phyloP scores from a whole-genome alignment of 2,329 filamentous ascomycete species.

The Aspergillus sp. region DNA sequence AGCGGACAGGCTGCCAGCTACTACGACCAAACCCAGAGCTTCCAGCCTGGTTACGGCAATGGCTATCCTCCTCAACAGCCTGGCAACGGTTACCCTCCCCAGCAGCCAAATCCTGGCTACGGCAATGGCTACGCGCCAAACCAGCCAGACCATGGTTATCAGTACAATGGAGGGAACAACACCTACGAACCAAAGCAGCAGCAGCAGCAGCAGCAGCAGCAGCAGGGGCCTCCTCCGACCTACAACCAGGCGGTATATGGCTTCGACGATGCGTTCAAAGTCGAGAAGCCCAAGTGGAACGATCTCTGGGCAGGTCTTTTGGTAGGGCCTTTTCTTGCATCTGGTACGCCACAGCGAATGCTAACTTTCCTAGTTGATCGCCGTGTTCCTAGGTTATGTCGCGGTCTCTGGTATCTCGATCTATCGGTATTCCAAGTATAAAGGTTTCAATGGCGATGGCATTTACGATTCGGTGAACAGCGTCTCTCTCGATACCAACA shows the following conservation, averaged over 20 bases:
- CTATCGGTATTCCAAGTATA: constrained; percentile 68
- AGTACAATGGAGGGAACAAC: constrained; percentile 10
- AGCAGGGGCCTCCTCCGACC: constrained; percentile 28
- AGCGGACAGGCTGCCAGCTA: constrained; percentile 40
- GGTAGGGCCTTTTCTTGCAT: constrained; percentile 47
- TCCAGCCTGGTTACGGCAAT: constrained; percentile 18
- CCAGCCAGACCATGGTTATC: constrained; percentile 18
- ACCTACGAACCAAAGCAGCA: constrained; percentile 23
- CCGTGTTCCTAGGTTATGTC: constrained; percentile 70
- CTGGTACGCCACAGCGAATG: not conserved
- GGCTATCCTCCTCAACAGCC: constrained; percentile 12
- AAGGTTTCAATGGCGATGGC: constrained; percentile 64
- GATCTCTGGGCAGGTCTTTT: constrained; percentile 86
- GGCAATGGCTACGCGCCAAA: constrained; percentile 19
- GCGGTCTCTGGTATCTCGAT: constrained; percentile 75
- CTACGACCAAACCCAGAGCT: constrained; percentile 32
- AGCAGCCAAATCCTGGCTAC: constrained; percentile 11
- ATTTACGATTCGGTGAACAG: constrained; percentile 70
- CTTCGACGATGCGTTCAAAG: constrained; percentile 80
- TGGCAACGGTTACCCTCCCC: constrained; percentile 15
- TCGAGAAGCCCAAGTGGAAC: constrained; percentile 83
- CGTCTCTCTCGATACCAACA: constrained; percentile 77
- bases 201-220: constrained; percentile 23
- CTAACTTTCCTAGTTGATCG: constrained; percentile 56
- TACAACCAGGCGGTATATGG: constrained; percentile 39